phyloP scores from a whole-genome alignment of 2,329 filamentous ascomycete genomes.

The Ophidiomyces ophidiicola region DNA sequence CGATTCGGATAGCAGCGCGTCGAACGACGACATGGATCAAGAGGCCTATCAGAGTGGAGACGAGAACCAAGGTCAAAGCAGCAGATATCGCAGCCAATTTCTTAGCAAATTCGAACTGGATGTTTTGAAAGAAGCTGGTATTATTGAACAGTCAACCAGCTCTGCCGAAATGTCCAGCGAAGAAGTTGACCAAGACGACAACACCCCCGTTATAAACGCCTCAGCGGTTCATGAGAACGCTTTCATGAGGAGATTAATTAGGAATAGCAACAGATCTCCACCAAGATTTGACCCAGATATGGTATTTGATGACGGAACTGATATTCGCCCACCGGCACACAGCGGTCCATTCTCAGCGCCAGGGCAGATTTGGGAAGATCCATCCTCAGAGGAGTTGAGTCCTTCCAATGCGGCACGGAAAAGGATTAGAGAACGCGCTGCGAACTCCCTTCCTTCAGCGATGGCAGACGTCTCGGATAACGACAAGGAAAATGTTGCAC shows the following conservation, averaged over 20 bases:
- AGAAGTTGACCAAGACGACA: not conserved
- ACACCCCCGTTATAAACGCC: not conserved
- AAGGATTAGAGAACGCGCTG: not conserved
- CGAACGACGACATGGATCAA: not conserved
- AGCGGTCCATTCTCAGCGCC: not conserved
- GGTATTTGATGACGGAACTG: not conserved
- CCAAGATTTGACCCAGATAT: slow-evolving; percentile 3
- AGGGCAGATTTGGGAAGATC: slow-evolving; percentile 11
- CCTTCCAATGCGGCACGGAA: not conserved
- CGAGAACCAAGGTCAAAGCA: not conserved
- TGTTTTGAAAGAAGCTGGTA: not conserved
- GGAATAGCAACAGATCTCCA: not conserved
- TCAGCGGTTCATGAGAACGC: not conserved
- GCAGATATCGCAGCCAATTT: not conserved
- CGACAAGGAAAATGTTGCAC: slow-evolving; percentile 12
- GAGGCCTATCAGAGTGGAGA: not conserved
- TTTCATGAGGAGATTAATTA: not conserved
- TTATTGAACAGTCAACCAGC: not conserved
- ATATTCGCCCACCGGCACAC: not conserved
- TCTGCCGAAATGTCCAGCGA: not conserved
- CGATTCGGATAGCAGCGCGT: not conserved
- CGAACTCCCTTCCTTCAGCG: not conserved
- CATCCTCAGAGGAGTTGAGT: not conserved
- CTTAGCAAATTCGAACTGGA: not conserved
- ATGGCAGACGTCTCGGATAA: slow-evolving; percentile 1